Evolutionary conservation across 2,329 filamentous ascomycete genomes (phyloP).

Genomic region (Chaetomium strumarium): DNA sequence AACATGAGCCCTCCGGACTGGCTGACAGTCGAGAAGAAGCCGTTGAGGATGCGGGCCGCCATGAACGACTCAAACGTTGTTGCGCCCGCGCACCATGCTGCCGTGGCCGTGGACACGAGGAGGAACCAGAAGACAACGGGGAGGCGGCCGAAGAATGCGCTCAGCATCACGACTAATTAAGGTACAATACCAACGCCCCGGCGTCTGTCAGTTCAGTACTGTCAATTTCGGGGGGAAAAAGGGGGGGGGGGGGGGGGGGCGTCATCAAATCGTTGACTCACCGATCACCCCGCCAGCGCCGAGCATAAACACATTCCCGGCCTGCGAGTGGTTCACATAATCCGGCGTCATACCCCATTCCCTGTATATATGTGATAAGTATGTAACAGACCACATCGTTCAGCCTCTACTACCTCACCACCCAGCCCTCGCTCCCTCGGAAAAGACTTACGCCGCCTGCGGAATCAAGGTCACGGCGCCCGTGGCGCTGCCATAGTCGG

Average conservation of each 20-base stretch:
- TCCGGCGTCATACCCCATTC: slow-evolving; percentile 45
- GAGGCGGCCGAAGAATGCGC: slow-evolving; percentile 39
- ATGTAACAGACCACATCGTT: too few species aligned
- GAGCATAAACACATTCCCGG: slow-evolving; percentile 48
- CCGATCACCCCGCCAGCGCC: slow-evolving; percentile 37
- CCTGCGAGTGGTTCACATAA: slow-evolving; percentile 45
- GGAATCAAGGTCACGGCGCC: slow-evolving; percentile 39
- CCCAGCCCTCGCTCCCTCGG: too few species aligned
- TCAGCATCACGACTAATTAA: slow-evolving; percentile 33
- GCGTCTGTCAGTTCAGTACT: background rate
- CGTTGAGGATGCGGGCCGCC: slow-evolving; percentile 42
- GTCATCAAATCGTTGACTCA: slow-evolving; percentile 19
- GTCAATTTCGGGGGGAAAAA: background rate
- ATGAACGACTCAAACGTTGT: slow-evolving; percentile 42
- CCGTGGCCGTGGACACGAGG: slow-evolving; percentile 33
- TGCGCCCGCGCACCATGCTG: slow-evolving; percentile 40
- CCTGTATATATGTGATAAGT: too few species aligned
- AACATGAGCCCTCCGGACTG: slow-evolving; percentile 45
- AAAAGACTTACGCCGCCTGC: slow-evolving; percentile 34
- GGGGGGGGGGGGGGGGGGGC: too few species aligned
- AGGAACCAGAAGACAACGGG: slow-evolving; percentile 40
- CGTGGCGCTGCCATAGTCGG: slow-evolving; percentile 44
- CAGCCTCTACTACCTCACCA: background rate
- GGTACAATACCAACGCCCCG: too few species aligned
- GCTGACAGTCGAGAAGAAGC: slow-evolving; percentile 42